Evolutionary conservation across 768 basidiomycete species (phyloP), one percentile per base, ranked within the genome.

Genomic region (Cystofilobasidium bisporidii): DNA sequence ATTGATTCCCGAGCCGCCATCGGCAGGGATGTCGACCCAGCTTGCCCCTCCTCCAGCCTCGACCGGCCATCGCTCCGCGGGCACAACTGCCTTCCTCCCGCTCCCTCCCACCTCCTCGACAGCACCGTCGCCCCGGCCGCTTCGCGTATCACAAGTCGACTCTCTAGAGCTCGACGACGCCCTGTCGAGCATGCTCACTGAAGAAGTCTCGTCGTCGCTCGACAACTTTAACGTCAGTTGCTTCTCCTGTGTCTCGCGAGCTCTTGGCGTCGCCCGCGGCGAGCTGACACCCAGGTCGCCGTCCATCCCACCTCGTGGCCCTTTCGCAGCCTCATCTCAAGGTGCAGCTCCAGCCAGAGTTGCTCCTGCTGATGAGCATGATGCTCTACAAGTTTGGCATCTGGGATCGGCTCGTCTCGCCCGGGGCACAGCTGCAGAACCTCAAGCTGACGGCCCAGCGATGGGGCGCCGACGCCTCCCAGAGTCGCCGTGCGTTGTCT

Each of bases 311-410:
- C 36, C n/a, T 3, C n/a, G n/a, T 11, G 20, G 10, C 58, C 56
- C 50, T 8, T n/a, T 6, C 12, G 36, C 50, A 65, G 64, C 56
- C 56, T 8, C n/a, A 43, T 6, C 36, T 22, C 56, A 64, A 64
- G 58, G 20, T 65, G 26, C 45, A 60, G 56, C 63, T 64, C 32
- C 65, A 73, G 50, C 72, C 72, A 1, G 74, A 74, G 65, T 28
- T 74, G 24, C 32, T 69, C 41, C 71, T 71, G 2, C 22, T 71
- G 20, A n/a, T 90, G 57, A 85, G 85, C 74, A 76, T 89, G 2
- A 80, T 81, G 17, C 80, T 93, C 18, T 91, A 91, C 79, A 88
- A 87, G 73, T 80, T 89, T 71, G 90, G 89, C 0, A 79, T 91
- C 8, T 92, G 89, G 89, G 82, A 87, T 71, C 74, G 91, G 90